Evolutionary conservation across 139 green algal genomes (phyloP).

Genomic region (Micractinium conductrix): DNA sequence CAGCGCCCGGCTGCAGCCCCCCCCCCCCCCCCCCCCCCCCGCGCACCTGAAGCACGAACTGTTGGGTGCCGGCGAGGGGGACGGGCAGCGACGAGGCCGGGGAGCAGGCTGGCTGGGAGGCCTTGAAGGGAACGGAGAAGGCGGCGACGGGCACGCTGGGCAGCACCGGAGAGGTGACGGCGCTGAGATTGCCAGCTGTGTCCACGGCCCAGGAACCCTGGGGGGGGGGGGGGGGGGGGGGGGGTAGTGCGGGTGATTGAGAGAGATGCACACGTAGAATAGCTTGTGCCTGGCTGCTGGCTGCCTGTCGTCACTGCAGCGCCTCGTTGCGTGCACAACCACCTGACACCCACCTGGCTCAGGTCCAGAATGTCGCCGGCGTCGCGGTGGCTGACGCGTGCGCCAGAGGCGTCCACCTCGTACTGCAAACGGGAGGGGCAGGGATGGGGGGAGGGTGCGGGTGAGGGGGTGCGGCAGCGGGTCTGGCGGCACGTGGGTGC

Average conservation of each 20-base stretch:
- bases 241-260: too few species aligned
- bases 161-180: background rate
- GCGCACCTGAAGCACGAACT: background rate
- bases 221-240: too few species aligned
- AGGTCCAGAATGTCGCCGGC: background rate
- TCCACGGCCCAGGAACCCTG: background rate
- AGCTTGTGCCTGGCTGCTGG: too few species aligned
- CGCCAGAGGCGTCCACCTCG: background rate
- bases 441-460: background rate
- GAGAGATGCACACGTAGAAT: too few species aligned
- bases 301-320: too few species aligned
- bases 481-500: too few species aligned
- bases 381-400: background rate
- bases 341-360: background rate
- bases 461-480: too few species aligned
- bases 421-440: background rate
- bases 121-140: background rate
- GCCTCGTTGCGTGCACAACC: too few species aligned
- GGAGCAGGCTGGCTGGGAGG: background rate
- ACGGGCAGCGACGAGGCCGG: background rate
- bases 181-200: background rate
- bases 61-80: background rate
- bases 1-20: background rate
- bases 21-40: too few species aligned
- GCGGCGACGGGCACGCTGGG: background rate